Evolutionary conservation across 2,329 filamentous ascomycete species (phyloP).

Genomic region (Colletotrichum tabaci): DNA sequence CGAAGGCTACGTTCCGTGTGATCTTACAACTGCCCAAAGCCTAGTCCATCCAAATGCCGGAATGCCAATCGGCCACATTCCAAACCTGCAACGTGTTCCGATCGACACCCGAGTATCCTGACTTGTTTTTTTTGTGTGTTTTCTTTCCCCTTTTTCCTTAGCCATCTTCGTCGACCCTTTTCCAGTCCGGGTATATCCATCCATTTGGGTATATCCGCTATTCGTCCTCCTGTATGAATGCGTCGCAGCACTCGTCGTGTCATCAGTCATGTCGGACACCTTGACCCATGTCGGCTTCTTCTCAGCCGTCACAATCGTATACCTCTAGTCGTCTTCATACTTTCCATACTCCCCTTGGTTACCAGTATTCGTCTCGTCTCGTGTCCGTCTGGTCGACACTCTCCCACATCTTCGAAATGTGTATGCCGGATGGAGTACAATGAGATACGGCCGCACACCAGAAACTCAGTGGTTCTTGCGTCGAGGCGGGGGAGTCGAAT

Average conservation of each 20-base stretch:
- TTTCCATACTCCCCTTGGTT: background rate
- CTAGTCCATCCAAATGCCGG: background rate
- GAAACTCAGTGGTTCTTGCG: background rate
- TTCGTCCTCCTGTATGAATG: background rate
- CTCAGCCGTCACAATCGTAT: background rate
- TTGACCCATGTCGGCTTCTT: background rate
- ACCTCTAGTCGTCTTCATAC: accelerated
- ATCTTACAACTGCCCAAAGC: background rate
- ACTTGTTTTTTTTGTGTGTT: background rate
- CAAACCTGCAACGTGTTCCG: background rate
- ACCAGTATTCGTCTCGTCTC: too few relatives aligned
- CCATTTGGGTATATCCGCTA: background rate
- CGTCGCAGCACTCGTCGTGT: background rate
- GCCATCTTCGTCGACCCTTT: background rate
- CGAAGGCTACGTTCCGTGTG: background rate
- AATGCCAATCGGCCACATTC: constrained; percentile 6
- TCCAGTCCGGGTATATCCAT: background rate
- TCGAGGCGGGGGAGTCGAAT: background rate
- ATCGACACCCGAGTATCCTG: background rate
- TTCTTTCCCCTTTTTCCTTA: background rate
- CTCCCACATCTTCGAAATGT: too few relatives aligned
- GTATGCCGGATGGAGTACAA: background rate
- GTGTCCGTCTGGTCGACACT: too few relatives aligned
- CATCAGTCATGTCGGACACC: background rate
- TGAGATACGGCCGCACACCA: too few relatives aligned